Conservation (phyloP, 306 rosid species). For the Arachis stenosperma region DNA sequence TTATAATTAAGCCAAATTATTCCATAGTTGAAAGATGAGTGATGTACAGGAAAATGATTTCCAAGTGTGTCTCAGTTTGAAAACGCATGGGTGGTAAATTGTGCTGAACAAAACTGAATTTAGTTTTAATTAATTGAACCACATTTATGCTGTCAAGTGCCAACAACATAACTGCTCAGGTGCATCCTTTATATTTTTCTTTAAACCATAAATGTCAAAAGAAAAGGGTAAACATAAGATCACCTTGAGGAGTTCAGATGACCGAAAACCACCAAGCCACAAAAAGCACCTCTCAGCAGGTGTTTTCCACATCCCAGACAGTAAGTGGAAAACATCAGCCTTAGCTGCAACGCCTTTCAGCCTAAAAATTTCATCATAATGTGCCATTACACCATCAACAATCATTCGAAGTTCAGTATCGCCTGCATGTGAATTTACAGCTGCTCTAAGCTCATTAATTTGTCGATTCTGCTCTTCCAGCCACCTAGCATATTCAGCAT, state of each 20-base stretch:
- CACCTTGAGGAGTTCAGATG: conserved; percentile 97
- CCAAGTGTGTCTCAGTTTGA: too few species aligned
- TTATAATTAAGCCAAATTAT: too few species aligned
- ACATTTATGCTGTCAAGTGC: not conserved
- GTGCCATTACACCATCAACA: conserved; percentile 77
- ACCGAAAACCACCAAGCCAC: conserved; percentile 98
- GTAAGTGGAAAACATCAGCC: conserved; percentile 92
- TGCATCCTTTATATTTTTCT: conserved; percentile 12
- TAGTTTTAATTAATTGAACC: too few species aligned
- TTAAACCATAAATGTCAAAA: conserved; percentile 27
- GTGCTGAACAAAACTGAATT: too few species aligned
- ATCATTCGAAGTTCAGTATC: conserved; percentile 95
- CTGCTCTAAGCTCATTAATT: conserved; percentile 86
- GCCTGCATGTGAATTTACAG: conserved; percentile 94
- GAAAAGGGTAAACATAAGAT: conserved; percentile 23
- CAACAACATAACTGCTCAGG: not conserved
- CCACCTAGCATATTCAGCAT: conserved; percentile 94
- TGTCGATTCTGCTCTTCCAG: conserved; percentile 92
- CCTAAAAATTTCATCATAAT: conserved; percentile 88
- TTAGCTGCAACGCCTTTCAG: conserved; percentile 86
- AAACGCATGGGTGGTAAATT: too few species aligned
- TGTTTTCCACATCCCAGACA: conserved; percentile 99
- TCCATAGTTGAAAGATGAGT: too few species aligned
- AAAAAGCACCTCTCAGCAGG: conserved; percentile 96
- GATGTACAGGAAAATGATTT: too few species aligned